Evolutionary conservation across 306 rosid species (phyloP).

Genomic region (Medicago arabica): DNA sequence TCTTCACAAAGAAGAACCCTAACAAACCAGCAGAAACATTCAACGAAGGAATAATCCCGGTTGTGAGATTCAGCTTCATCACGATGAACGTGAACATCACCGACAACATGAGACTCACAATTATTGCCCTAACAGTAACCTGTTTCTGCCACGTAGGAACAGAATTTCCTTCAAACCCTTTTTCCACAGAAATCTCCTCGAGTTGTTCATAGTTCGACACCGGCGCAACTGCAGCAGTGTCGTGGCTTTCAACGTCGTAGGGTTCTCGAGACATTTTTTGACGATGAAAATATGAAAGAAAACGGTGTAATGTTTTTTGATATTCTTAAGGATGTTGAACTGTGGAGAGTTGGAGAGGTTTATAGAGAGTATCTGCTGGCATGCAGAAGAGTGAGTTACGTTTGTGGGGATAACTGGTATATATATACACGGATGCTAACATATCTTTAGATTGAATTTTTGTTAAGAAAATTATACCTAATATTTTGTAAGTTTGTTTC

Average conservation of each 20-base stretch:
- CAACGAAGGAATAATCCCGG: conserved; percentile 53
- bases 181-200: conserved; percentile 34
- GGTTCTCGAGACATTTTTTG: not conserved
- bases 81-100: conserved; percentile 56
- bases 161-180: conserved; percentile 33
- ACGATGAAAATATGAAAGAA: too few species aligned
- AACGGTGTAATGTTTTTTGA: too few species aligned
- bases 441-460: too few species aligned
- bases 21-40: conserved; percentile 56
- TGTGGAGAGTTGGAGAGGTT: too few species aligned
- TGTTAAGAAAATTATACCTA: too few species aligned
- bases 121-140: conserved; percentile 42
- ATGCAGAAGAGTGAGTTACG: too few species aligned
- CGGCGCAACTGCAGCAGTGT: not conserved
- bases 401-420: too few species aligned
- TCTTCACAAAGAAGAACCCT: conserved; percentile 57
- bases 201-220: not conserved
- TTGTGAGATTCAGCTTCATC: conserved; percentile 57
- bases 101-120: conserved; percentile 44
- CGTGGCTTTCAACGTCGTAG: not conserved
- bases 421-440: too few species aligned
- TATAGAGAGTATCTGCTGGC: too few species aligned
- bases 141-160: conserved; percentile 53
- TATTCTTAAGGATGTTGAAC: too few species aligned
- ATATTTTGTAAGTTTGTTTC: too few species aligned